Base-by-base conservation (phyloP, 2,329 filamentous ascomycete genomes). In the Aspergillus intermedius region DNA sequence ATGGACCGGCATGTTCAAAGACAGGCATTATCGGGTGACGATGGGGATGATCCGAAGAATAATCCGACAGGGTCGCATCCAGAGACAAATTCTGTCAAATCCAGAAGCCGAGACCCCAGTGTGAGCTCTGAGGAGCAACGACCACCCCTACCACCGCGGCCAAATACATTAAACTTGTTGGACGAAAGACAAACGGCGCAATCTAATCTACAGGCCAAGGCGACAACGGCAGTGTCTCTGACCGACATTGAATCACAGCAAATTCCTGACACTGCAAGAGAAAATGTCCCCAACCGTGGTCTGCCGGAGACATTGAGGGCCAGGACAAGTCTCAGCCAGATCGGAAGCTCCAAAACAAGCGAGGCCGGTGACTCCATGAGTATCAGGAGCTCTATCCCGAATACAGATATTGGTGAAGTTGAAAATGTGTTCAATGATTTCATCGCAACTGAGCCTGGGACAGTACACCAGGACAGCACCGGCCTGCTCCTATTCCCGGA, bases 211-310 rank as follows among this genome's bases (percentile, higher is more conserved):
- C 70, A 74, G 49, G 83, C 86, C 1, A 83, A 82, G 50, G 82
- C 91, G 43, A 96, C 91, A 3, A 96, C 90, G 1, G 90, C 90
- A 8, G 63, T 97, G 12, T 91, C 89, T 0, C 79, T 88, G 13
- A 78, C 90, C 53, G 90, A 91, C 56, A 84, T 91, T 48, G 86
- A 88, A 58, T 88, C 86, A 0, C 77, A 91, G 44, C 83, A 83
- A 1, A 85, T 87, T 54, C 82, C 82, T 9, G 87, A 88, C 64
- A 82, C 81, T 50, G 80, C 81, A 17, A 77, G 81, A 50, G 83
- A 86, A 34, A 84, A 80, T 1, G 85, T 86, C 59, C 67, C 60
- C 42, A 52, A 62, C 41, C 67, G 64, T 47, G 25, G 25, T n/a
- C 58, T 56, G 30, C 58, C 60, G 7, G 61, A 55, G 9, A 62